These are phyloP conservation scores for Dioscorea cayenensis DNA, from an alignment of 116 monocot genomes.

Conservation along the genomic window DNA sequence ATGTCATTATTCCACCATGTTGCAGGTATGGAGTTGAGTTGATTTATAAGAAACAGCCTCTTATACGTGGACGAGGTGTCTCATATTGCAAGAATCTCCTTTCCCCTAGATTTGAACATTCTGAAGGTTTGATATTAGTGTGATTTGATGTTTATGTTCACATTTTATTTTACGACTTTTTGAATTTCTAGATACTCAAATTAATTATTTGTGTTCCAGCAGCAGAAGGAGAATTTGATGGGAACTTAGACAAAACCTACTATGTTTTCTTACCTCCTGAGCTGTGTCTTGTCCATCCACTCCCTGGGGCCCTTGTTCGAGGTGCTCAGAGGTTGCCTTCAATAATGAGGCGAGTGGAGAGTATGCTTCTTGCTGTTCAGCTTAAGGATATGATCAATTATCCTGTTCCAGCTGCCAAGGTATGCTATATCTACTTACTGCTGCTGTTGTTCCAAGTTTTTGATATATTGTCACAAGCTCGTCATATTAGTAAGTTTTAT, in stretches of 20 bases:
- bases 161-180: background rate
- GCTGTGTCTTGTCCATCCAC: slow-evolving; percentile 89
- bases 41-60: slow-evolving; percentile 84
- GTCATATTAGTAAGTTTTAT: background rate
- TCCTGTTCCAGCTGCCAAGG: slow-evolving; percentile 77
- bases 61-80: slow-evolving; percentile 89
- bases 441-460: background rate
- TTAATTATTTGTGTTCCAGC: slow-evolving; percentile 24
- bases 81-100: slow-evolving; percentile 99
- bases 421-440: slow-evolving; percentile 9
- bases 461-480: background rate
- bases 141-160: background rate
- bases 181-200: background rate
- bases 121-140: slow-evolving; percentile 53
- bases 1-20: slow-evolving; percentile 19
- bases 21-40: slow-evolving; percentile 90
- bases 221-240: slow-evolving; percentile 54
- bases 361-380: slow-evolving; percentile 89
- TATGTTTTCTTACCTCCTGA: slow-evolving; percentile 95
- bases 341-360: slow-evolving; percentile 93
- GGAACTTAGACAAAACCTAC: slow-evolving; percentile 84
- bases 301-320: slow-evolving; percentile 86
- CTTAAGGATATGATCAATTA: slow-evolving; percentile 69
- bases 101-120: slow-evolving; percentile 93
- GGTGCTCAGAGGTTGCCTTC: slow-evolving; percentile 95